Base-by-base conservation (phyloP, 495 filamentous ascomycete species). In the Emericellopsis terricola region DNA sequence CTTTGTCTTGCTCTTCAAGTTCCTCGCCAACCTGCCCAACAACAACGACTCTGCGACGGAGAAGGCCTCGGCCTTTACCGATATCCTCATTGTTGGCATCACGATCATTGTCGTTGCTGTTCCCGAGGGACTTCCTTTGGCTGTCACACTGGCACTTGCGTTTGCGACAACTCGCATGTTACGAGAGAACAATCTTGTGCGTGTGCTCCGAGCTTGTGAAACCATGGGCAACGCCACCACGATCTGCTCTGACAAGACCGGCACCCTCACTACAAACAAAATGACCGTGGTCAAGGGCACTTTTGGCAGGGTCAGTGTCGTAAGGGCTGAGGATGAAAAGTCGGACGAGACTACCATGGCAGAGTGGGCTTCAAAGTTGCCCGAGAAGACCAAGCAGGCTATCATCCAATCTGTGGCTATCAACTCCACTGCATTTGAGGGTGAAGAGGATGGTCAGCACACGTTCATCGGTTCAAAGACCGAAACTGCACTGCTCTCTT, bases 171-270 rank as follows among this genome's bases (percentile, higher is more conserved):
- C 73, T 8, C 59, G 78, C 16, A 78, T 89, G 69, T 58, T 84
- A 16, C 82, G 78, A 47, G 80, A 86, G 42, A 78, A 83, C 47
- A 86, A 85, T 43, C 55, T 86, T 31, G 81, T 89, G 11, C 76
- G 80, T 28, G 59, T 77, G 16, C 53, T 87, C 15, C 66, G 71
- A 15, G 78, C 81, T 17, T 89, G 81, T 49, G 81, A 89, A 49
- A 85, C 78, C 2, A 86, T 87, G 81, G 80, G 81, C 3, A 85
- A 86, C 49, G 81, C 81, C 5, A 87, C 81, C 2, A 77, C 76
- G 0, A 71, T 89, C 19, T 87, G 81, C 45, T 84, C 78, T 3
- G 81, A 89, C 51, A 89, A 89, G 49, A 89, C 81, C 0, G 81
- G 81, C 34, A 89, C 81, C 3, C 58, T 89, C 21, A 81, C 77